Base-by-base conservation (phyloP, 257 asterid species). In the Haberlea rhodopensis region DNA sequence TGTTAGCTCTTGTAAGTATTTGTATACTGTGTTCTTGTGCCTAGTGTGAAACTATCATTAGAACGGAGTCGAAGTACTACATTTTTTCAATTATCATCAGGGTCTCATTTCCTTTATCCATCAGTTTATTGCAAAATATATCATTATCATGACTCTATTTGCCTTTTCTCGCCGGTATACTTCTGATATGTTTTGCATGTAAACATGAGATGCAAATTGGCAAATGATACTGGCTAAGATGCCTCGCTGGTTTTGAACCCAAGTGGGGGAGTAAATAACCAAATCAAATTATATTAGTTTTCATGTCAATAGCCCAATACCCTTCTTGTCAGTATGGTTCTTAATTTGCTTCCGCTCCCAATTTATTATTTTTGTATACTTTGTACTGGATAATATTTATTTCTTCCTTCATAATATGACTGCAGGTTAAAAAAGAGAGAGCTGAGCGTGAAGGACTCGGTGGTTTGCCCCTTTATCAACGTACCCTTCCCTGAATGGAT, bases 361-460 rank as follows among this genome's bases (percentile, higher is more conserved):
- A 45, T 10, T 25, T 19, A 27, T 49, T 63, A 5, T 37, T 27
- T 43, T 18, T 57, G 2, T 58, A n/a, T n/a, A n/a, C 64, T 10
- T 21, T 4, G 13, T 40, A 26, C 53, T 32, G 7, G 18, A n/a
- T 25, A 51, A 40, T 6, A 16, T 52, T 59, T 53, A 60, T 53
- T 49, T 24, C 27, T 52, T 23, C 31, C 29, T 53, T 31, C 55
- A 6, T 40, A 18, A 63, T 73, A 70, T 23, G 26, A 48, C 51
- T 74, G 58, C 87, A 92, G 99, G 88, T 92, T 55, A 87, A 92
- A 77, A 84, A 80, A 66, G 99, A 92, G 86, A 77, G 66, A 1
- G 97, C 97, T 32, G 99, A 92, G 76, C 95, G 97, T 13, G 86
- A 84, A 80, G 91, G 91, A 26, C 84, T 89, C 15, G 97, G 97